Evolutionary conservation across 192 early-diverging fungal species (phyloP).

Genomic region (Pecoramyces ruminantium): DNA sequence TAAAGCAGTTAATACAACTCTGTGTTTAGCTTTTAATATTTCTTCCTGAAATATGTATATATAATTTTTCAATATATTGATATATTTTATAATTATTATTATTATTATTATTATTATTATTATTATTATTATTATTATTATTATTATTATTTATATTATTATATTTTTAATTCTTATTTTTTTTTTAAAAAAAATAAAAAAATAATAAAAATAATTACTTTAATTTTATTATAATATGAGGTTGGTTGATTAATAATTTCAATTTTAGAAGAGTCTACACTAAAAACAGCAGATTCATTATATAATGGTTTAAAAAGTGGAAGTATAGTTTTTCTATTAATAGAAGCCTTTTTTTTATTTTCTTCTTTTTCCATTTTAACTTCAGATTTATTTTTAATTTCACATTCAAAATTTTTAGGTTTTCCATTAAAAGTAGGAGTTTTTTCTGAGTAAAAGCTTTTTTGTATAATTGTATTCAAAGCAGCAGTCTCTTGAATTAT

Average conservation of each 20-base stretch:
- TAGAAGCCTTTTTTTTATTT: not conserved
- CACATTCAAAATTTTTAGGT: not conserved
- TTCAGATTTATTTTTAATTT: not conserved
- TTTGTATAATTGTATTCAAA: not conserved
- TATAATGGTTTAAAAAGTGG: not conserved
- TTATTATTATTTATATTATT: no score
- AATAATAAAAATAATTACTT: not conserved
- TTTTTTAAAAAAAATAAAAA: no score
- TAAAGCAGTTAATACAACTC: constrained; percentile 71
- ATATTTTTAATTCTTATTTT: no score
- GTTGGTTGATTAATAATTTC: not conserved
- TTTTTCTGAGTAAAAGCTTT: not conserved
- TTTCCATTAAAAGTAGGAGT: not conserved
- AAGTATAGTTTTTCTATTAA: not conserved
- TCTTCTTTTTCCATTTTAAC: not conserved
- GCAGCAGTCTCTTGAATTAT: not conserved
- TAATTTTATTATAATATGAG: not conserved
- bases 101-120: no score
- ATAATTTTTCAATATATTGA: no score
- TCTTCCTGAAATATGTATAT: constrained; percentile 19
- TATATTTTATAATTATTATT: no score
- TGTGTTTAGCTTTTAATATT: constrained; percentile 46
- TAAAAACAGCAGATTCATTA: not conserved
- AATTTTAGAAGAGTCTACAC: not conserved
- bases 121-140: no score